Evolutionary conservation across 257 asterid species (phyloP).

Genomic region (Echites panduratus): DNA sequence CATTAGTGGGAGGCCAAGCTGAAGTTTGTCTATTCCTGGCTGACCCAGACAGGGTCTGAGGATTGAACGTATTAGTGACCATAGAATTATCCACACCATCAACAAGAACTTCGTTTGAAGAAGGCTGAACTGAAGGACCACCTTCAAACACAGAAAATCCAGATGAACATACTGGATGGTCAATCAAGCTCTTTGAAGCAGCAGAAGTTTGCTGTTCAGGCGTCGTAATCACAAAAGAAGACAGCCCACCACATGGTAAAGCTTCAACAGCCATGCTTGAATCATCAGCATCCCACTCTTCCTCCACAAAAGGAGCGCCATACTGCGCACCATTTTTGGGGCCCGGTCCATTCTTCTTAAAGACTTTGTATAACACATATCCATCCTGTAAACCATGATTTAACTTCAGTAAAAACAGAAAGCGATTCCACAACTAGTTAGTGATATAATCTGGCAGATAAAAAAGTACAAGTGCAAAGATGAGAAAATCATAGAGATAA

Average conservation of each 20-base stretch:
- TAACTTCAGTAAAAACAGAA: background rate
- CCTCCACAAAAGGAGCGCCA: constrained; percentile 87
- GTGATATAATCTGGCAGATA: background rate
- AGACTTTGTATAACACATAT: constrained; percentile 69
- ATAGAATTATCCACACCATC: constrained; percentile 9
- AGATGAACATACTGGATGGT: constrained; percentile 14
- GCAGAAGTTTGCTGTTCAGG: constrained; percentile 24
- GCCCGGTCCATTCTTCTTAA: constrained; percentile 75
- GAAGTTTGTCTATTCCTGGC: constrained; percentile 27
- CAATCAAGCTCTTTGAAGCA: constrained; percentile 4
- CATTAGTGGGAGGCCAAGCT: constrained; percentile 22
- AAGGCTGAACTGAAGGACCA: constrained; percentile 6
- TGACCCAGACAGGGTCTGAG: constrained; percentile 19
- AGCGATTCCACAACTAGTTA: background rate
- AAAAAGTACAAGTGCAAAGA: background rate
- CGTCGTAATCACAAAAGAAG: constrained; percentile 2
- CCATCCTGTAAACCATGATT: constrained; percentile 44
- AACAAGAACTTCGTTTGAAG: background rate
- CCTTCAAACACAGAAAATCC: constrained; percentile 6
- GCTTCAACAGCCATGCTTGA: constrained; percentile 18
- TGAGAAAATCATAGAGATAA: background rate
- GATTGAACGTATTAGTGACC: constrained; percentile 16
- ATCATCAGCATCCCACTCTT: constrained; percentile 65
- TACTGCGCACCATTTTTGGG: constrained; percentile 89
- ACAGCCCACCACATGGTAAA: constrained; percentile 22